Evolutionary conservation across 495 filamentous ascomycete species (phyloP), one percentile per base, ranked within the genome.

Genomic region (Tuber indicum): DNA sequence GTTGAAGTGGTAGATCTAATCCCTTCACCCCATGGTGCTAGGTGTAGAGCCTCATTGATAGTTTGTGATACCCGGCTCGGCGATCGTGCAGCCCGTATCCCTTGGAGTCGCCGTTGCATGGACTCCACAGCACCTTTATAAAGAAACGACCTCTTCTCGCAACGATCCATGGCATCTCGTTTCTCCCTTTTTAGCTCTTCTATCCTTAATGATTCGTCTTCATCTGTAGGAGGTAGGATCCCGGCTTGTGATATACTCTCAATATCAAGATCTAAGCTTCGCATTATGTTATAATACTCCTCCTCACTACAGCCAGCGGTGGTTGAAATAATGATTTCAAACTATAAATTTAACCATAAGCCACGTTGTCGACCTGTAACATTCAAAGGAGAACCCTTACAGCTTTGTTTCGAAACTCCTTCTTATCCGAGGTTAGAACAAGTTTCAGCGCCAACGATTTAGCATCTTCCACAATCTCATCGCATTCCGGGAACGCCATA

Each of bases 111-210:
- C 42, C 82, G 82, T 70, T 83, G 82, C 74, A 84, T 83, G 32
- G 82, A 83, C 70, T 84, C 82, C 26, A 83, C 74, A 26, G 82
- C 82, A 58, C 82, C 82, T 72, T 75, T 84, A 47, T 82, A 82
- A 41, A 82, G 71, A 21, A 83, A 75, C 49, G 72, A 70, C 72
- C 79, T 83, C 62, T 80, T 82, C 66, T 81, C 82, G 62, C 74
- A 83, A 45, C 80, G 77, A 36, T 83, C 82, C 80, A 83, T 83
- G 44, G 82, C 76, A 36, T 83, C 79, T 71, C 80, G 75, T 75
- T 83, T 84, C 69, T 84, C 82, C 70, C 78, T 73, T 58, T 84
- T 81, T 16, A 84, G 73, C 62, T 83, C 77, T 49, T 83, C 79
- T 36, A 83, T 76, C 49, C 78, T 81, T 72, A 77, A 73, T 14